These are phyloP conservation scores for Globisporangium paroecandrum DNA, from an alignment of 352 stramenopile genomes.

Conservation along the genomic window DNA sequence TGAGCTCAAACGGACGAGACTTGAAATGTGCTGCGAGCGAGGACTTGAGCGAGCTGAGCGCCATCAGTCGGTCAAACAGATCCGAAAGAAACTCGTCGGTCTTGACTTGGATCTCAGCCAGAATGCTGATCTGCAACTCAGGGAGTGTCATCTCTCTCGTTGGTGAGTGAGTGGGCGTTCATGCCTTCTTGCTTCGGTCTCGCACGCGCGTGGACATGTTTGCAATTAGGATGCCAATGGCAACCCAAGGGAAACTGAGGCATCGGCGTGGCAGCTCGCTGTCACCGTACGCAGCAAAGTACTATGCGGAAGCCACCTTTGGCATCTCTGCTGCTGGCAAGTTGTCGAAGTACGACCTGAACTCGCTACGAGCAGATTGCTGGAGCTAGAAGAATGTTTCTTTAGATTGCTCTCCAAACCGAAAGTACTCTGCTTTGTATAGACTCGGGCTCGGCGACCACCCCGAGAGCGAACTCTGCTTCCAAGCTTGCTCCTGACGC, in stretches of 20 bases:
- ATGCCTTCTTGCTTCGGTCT: conserved; percentile 21
- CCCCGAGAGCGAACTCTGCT: conserved; percentile 67
- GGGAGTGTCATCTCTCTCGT: conserved; percentile 34
- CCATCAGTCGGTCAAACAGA: conserved; percentile 64
- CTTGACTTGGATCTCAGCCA: conserved; percentile 46
- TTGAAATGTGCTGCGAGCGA: conserved; percentile 38
- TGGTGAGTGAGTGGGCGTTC: conserved; percentile 24
- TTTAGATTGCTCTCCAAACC: conserved; percentile 67
- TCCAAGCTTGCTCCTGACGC: conserved; percentile 65
- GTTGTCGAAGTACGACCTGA: conserved; percentile 26
- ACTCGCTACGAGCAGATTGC: conserved; percentile 42
- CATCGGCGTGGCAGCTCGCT: conserved; percentile 24
- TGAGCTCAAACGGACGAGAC: conserved; percentile 39
- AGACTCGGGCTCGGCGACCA: conserved; percentile 61
- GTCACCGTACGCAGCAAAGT: conserved; percentile 60
- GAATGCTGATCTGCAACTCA: conserved; percentile 57
- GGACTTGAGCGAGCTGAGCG: conserved; percentile 39
- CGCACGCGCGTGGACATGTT: conserved; percentile 32
- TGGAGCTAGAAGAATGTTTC: conserved; percentile 59
- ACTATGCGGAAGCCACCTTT: conserved; percentile 66
- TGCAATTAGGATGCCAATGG: conserved; percentile 46
- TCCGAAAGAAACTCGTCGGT: conserved; percentile 49
- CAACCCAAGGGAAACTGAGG: conserved; percentile 75
- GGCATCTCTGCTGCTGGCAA: conserved; percentile 21
- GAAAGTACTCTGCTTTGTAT: conserved; percentile 75